Evolutionary conservation across 495 filamentous ascomycete genomes (phyloP), one percentile per base, ranked within the genome.

Genomic region (Hypoxylon trugodes): DNA sequence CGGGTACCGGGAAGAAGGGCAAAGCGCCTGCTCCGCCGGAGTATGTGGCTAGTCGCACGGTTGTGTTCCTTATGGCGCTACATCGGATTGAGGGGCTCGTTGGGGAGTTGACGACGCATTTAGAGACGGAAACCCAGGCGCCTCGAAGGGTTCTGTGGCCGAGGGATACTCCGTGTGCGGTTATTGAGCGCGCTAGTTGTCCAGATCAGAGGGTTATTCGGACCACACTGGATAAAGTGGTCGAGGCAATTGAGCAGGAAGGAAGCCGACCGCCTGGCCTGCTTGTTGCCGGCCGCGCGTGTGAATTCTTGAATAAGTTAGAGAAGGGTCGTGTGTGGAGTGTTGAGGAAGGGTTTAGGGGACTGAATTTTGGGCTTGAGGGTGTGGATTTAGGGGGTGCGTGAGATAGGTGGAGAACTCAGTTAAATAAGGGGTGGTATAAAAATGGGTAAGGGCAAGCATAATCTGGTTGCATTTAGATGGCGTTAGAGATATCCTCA

Each of bases 61-160:
- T 93, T 3, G 89, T 98, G n/a, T 97, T 97, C 53, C 74, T 98
- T 22, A 98, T 98, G 95, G 90, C 92, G 25, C 76, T 98, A 57
- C 95, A 98, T 77, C 84, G 95, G 12, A 84, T 98, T 0, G 81
- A 71, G 12, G 86, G 84, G 4, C 76, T 98, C 0, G 82, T 97
- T 2, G 79, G 78, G 2, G 85, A 87, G 52, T 73, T 93, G 52
- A 89, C 86, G 10, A 58, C 46, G 28, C 56, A 66, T n/a, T 53
- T 72, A 13, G 71, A 67, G 2, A 69, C 71, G 33, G 76, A 78
- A 24, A 21, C 42, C 22, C 66, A 77, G 75, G 36, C 72, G 43
- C 32, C 40, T 35, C 61, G 30, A 18, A 69, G 81, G 56, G 56
- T 22, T 21, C 50, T 77, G 1, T 85, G 80, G 81, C 81, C 80